Percentiles rank a stretch among this genome's conserved stretches.
phyloP scores from a whole-genome alignment of 163 green algal genomes.

The Scenedesmus sp. region DNA sequence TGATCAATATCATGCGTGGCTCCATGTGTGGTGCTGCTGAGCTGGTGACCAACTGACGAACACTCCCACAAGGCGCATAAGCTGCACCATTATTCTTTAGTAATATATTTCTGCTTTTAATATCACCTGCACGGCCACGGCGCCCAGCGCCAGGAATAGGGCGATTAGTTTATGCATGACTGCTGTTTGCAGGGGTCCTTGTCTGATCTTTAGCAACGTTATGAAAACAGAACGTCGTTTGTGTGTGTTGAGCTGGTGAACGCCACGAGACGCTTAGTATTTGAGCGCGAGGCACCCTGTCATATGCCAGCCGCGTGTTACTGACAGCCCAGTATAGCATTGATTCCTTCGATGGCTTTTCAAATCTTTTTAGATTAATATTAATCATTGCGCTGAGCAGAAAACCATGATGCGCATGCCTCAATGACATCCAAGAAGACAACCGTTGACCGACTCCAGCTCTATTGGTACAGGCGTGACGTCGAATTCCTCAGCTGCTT shows the following conservation, averaged over 20 bases:
- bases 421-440: neutral
- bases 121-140: neutral
- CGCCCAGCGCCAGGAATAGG: neutral
- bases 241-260: neutral
- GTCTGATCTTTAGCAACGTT: neutral
- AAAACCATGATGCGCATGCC: neutral
- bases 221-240: neutral
- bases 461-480: neutral
- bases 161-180: neutral
- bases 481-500: too few relatives aligned
- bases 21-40: neutral
- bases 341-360: too few relatives aligned
- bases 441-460: neutral
- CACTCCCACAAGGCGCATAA: too few relatives aligned
- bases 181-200: neutral
- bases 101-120: neutral
- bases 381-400: too few relatives aligned
- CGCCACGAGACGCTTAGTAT: neutral
- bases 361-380: neutral
- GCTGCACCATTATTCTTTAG: neutral
- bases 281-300: neutral
- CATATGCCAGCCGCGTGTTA: neutral
- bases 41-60: neutral
- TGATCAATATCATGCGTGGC: neutral
- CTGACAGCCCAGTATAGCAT: neutral